Conservation (phyloP, 495 filamentous ascomycete genomes). For the Penicillium steckii region DNA sequence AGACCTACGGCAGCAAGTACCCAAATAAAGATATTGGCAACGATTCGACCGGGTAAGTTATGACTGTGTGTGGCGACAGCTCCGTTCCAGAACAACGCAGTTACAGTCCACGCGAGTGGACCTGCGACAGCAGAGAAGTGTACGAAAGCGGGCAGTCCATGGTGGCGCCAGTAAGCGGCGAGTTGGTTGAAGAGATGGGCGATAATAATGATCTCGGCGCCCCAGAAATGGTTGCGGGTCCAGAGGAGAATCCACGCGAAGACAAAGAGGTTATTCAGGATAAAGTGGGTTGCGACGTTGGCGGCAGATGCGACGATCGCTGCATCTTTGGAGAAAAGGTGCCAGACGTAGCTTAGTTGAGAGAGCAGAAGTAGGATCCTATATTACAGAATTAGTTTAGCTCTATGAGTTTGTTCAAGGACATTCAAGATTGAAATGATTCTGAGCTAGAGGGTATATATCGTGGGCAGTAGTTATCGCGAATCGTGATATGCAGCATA, state of each 20-base stretch:
- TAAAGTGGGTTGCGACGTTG: conserved; percentile 79
- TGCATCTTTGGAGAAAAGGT: conserved; percentile 67
- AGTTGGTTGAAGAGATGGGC: conserved; percentile 79
- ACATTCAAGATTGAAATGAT: too few species aligned
- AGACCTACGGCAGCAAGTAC: conserved; percentile 68
- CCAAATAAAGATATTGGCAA: conserved; percentile 88
- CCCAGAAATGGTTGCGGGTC: conserved; percentile 69
- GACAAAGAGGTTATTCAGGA: conserved; percentile 77
- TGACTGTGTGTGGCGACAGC: conserved; percentile 67
- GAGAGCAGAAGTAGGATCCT: conserved; percentile 74
- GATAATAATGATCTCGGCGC: conserved; percentile 69
- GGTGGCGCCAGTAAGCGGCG: conserved; percentile 76
- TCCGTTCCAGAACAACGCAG: conserved; percentile 84
- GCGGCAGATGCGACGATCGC: conserved; percentile 65
- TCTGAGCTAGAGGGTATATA: too few species aligned
- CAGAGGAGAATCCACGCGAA: conserved; percentile 81
- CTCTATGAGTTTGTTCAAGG: too few species aligned
- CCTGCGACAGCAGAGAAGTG: conserved; percentile 72
- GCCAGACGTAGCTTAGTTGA: conserved; percentile 71
- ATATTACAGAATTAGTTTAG: too few species aligned
- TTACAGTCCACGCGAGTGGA: conserved; percentile 80
- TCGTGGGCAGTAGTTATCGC: neutral
- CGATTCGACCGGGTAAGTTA: conserved; percentile 62
- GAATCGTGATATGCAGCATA: too few species aligned
- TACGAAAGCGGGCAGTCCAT: conserved; percentile 62